Conservation (phyloP, 202 grass and related monocot genomes). For the Zizania palustris region DNA sequence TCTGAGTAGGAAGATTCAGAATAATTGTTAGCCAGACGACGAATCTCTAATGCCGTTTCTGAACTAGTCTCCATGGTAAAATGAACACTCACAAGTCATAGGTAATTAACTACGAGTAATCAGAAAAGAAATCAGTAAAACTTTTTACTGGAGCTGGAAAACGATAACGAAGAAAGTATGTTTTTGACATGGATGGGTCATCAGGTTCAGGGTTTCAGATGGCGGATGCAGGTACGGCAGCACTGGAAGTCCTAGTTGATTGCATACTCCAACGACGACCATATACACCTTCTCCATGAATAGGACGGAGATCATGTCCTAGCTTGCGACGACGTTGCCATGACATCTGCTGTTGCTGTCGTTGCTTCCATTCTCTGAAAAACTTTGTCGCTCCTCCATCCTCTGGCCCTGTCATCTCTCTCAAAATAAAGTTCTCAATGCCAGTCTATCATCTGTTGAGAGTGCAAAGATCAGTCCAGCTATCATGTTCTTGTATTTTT, state of each 20-base stretch:
- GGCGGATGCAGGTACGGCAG: background rate
- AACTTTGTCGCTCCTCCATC: background rate
- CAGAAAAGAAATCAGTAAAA: background rate
- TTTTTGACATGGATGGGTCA: background rate
- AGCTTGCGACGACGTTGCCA: no score
- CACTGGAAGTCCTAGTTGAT: background rate
- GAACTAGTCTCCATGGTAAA: background rate
- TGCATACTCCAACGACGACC: background rate
- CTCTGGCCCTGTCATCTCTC: constrained; percentile 28
- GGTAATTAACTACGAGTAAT: background rate
- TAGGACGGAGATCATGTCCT: constrained; percentile 49
- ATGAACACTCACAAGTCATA: background rate
- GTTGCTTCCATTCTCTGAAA: constrained; percentile 24
- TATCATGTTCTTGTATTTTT: background rate
- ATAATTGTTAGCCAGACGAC: background rate
- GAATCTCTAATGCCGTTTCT: background rate
- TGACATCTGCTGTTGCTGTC: background rate
- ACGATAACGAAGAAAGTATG: background rate
- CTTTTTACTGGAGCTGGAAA: background rate
- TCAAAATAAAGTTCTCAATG: background rate
- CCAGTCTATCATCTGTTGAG: background rate
- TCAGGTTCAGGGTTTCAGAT: background rate
- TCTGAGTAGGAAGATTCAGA: background rate
- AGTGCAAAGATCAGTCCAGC: background rate
- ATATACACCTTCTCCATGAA: constrained; percentile 68